Evolutionary conservation across 257 asterid species (phyloP).

Genomic region (Solanum pinnatisectum): DNA sequence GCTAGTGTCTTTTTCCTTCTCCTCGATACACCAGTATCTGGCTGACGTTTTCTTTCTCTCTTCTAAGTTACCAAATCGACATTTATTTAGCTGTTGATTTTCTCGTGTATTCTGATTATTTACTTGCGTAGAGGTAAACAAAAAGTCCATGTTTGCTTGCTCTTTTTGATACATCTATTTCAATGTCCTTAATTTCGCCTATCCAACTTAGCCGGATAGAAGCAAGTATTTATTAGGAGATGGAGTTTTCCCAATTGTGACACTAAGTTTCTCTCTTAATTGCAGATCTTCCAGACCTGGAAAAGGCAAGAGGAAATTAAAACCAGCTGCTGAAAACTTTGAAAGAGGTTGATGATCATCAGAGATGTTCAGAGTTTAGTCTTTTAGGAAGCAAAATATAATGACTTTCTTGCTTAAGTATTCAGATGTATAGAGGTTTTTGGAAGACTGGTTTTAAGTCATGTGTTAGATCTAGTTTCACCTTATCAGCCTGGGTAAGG

Average conservation of each 20-base stretch:
- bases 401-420: neutral
- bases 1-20: neutral
- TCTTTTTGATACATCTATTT: neutral
- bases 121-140: neutral
- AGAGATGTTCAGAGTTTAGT: neutral
- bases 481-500: neutral
- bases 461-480: neutral
- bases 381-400: neutral
- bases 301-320: slow-evolving; percentile 53
- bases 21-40: neutral
- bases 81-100: neutral
- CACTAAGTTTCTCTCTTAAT: neutral
- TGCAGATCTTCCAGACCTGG: slow-evolving; percentile 90
- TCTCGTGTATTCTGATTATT: neutral
- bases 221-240: neutral
- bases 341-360: neutral
- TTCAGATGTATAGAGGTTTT: neutral
- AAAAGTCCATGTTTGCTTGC: neutral
- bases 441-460: neutral
- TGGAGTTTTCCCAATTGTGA: neutral
- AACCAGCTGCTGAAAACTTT: neutral
- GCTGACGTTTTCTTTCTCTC: neutral
- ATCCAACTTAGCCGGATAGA: neutral
- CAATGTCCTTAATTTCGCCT: neutral
- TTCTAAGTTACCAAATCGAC: neutral